These are phyloP conservation scores for Polymyxa betae DNA, from an alignment of 208 protist genomes.

Conservation along the genomic window DNA sequence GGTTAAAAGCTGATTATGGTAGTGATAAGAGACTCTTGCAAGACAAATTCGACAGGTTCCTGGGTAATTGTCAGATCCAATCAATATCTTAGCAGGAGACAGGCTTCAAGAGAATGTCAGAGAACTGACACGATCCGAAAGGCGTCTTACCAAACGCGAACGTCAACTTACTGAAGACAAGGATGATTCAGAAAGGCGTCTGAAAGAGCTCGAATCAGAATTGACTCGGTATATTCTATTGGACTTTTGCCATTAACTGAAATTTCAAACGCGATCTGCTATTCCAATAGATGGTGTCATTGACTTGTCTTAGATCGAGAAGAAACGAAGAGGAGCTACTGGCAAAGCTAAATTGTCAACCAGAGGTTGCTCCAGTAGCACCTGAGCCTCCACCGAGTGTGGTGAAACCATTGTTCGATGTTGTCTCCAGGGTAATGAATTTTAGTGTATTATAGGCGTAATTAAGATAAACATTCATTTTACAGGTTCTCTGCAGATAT, in stretches of 20 bases:
- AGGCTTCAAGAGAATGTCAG: slow-evolving; percentile 8
- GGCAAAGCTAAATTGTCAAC: background rate
- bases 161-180: background rate
- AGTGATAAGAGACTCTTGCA: background rate
- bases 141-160: background rate
- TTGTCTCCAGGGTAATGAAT: background rate
- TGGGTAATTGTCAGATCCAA: background rate
- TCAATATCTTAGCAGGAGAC: background rate
- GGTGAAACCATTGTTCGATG: background rate
- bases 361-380: background rate
- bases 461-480: no score
- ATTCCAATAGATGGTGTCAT: no score
- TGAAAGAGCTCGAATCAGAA: background rate
- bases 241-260: no score
- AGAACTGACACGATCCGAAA: background rate
- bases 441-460: no score
- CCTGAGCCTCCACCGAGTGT: background rate
- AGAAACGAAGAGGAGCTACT: background rate
- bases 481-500: background rate
- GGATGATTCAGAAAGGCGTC: background rate
- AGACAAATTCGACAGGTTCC: background rate
- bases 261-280: no score
- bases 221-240: background rate
- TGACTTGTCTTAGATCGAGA: slow-evolving; percentile 43
- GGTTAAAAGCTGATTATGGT: background rate